Base-by-base conservation (phyloP, 1,284 basidiomycete species). In the Apiotrichum domesticum region DNA sequence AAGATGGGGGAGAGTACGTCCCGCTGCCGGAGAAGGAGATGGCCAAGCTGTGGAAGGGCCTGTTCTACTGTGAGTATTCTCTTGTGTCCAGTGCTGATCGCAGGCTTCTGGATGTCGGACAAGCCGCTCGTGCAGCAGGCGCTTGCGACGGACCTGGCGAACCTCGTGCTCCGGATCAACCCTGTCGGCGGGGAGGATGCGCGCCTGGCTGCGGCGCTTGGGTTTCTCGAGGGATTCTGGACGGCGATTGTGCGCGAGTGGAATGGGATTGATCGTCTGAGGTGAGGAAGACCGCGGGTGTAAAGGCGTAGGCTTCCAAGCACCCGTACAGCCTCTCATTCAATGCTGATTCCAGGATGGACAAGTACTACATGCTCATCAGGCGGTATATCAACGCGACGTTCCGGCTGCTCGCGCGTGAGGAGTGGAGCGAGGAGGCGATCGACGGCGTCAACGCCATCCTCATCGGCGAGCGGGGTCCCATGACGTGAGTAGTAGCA, bases 81-180 rank as follows among this genome's bases (percentile, higher is more conserved):
- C 6, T 21, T 1, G 9, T 39, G 37, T 9, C 37, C 8, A 29
- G 29, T 6, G 11, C 21, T 40, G 15, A 29, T 42, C 34, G 1
- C 60, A 94, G 91, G 92, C 70, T 98, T 95, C 77, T 98, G 94
- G 94, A 98, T 98, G 93, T 97, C 92, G 3, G 95, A 98, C 79
- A 98, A 98, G 74, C 94, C 95, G 6, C 81, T 95, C 3, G 87
- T 98, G 4, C 95, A 98, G 73, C 96, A 98, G 75, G 85, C 85
- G 3, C 82, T 98, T 6, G 92, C 95, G 0, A 79, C 81, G 8
- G 90, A 95, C 67, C 78, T 98, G 32, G 86, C 95, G 9, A 85
- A 90, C 57, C 80, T 98, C 39, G 67, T 91, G 4, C 77, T 96
- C 35, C 81, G 79, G 8, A 89, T 93, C 58, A 77, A 84, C 5